A percentile compares a stretch with the other conserved stretches of the same genome.
Conservation (phyloP, 1,284 basidiomycete species). For the Agroathelia rolfsii region DNA sequence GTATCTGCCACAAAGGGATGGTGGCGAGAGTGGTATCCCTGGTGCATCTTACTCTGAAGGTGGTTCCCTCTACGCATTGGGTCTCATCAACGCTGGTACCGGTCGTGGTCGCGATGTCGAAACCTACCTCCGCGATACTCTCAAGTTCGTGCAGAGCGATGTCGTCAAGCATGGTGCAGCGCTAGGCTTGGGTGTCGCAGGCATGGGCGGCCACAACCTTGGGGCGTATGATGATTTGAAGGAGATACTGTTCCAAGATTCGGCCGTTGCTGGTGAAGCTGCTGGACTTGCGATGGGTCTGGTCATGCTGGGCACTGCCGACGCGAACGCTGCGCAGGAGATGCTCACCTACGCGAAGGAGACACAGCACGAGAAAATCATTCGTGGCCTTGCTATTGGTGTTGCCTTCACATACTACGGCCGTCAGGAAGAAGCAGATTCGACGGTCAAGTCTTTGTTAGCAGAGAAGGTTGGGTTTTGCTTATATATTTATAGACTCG, state of each 20-base stretch:
- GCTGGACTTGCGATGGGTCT: slow-evolving; percentile 94
- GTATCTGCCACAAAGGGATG: slow-evolving; percentile 70
- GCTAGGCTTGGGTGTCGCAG: slow-evolving; percentile 85
- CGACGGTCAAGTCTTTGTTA: slow-evolving; percentile 64
- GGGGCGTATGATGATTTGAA: slow-evolving; percentile 90
- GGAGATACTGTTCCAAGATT: slow-evolving; percentile 82
- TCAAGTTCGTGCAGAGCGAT: slow-evolving; percentile 66
- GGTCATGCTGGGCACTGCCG: slow-evolving; percentile 88
- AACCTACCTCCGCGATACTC: slow-evolving; percentile 66
- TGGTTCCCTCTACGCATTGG: slow-evolving; percentile 88
- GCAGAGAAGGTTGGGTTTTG: slow-evolving; percentile 66
- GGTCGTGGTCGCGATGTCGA: slow-evolving; percentile 64
- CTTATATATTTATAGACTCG: slow-evolving; percentile 9
- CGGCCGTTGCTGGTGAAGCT: slow-evolving; percentile 89
- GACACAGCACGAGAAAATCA: slow-evolving; percentile 97
- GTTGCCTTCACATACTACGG: slow-evolving; percentile 88
- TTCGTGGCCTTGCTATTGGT: slow-evolving; percentile 86
- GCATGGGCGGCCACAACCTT: slow-evolving; percentile 81
- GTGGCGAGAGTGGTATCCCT: slow-evolving; percentile 60
- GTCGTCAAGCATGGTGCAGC: slow-evolving; percentile 94
- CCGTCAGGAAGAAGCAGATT: slow-evolving; percentile 81
- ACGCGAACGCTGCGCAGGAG: slow-evolving; percentile 71
- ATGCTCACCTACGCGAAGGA: slow-evolving; percentile 93
- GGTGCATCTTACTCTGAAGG: slow-evolving; percentile 86
- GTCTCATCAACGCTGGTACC: slow-evolving; percentile 85